Evolutionary conservation across 2,329 filamentous ascomycete species (phyloP).

Genomic region (Cadophora sp.): DNA sequence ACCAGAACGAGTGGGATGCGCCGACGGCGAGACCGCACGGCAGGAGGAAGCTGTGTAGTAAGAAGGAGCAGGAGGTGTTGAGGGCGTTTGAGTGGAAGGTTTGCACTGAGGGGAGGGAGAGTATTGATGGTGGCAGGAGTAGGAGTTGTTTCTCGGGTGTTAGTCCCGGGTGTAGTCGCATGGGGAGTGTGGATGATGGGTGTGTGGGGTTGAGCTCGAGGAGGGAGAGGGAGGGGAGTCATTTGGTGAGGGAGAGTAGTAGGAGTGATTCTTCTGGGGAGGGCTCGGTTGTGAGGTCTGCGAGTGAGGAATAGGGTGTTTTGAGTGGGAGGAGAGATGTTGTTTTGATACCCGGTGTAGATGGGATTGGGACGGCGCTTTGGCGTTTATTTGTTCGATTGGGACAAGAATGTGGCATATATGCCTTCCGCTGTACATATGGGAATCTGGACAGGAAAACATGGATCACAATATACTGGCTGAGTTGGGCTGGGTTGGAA

Average conservation of each 20-base stretch:
- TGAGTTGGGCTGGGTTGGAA: too few relatives aligned
- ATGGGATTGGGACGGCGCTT: neutral
- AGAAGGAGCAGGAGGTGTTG: constrained; percentile 33
- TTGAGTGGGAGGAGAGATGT: neutral
- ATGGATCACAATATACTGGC: constrained; percentile 1
- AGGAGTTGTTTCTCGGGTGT: constrained; percentile 28
- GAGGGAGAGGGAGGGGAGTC: neutral
- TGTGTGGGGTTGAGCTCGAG: constrained; percentile 1
- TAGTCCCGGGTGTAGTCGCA: constrained; percentile 30
- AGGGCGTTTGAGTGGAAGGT: constrained; percentile 30
- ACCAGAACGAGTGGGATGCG: constrained; percentile 31
- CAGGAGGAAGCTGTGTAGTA: constrained; percentile 19
- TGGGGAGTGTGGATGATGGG: constrained; percentile 27
- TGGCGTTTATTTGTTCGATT: neutral
- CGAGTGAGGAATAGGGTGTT: constrained; percentile 4
- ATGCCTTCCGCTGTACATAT: neutral
- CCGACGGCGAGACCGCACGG: constrained; percentile 14
- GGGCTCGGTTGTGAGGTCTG: constrained; percentile 1
- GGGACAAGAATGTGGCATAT: neutral
- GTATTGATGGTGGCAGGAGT: constrained; percentile 17
- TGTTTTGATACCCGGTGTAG: constrained; percentile 1
- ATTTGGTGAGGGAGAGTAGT: constrained; percentile 18
- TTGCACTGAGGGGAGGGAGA: constrained; percentile 11
- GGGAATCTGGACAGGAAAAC: neutral
- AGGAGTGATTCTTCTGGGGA: constrained; percentile 6